Evolutionary conservation across 345 rosid genomes (phyloP), one percentile per base, ranked within the genome.

Genomic region (Alliaria petiolata): DNA sequence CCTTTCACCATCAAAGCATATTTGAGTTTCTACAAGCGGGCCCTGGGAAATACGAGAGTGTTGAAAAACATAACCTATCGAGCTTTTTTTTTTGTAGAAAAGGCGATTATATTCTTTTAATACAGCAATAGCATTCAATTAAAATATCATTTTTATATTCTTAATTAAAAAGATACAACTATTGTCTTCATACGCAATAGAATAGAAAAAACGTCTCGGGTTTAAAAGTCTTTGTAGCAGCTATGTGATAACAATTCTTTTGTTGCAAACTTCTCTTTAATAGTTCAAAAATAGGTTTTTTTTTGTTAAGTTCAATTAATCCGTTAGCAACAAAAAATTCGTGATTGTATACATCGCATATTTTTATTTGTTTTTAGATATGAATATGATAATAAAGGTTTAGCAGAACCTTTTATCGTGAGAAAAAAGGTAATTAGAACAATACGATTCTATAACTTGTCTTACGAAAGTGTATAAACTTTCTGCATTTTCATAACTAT

Each of bases 1-100:
- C 42, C 68, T 59, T 50, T 74, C 73, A 67, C 68, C 14, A 58
- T 74, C 69, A 60, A 51, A 51, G 55, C 72, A 74, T 74, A 74
- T 59, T 57, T 47, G 1, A 74, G 42, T 51, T 60, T 74, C 56
- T 54, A 59, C 69, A 33, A 59, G 78, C 10, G 69, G 73, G 49
- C 17, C 73, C 62, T 53, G 35, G 2, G 34, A 60, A 51, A 60
- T 68, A 74, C 49, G 15, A 43, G 62, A 59, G 51, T 67, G 74
- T 75, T 75, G 74, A 75, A 75, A 67, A 75, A 35, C 58, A 52
- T 25, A 75, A 60, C 78, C 31, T 33, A 33, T 59, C 40, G 44
- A 31, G n/a, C 34, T 44, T 26, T 26, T 1, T n/a, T n/a, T 26
- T 26, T 26, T 0, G 4, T 26, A 1, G 33, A 39, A 47, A 49